Conservation (phyloP, 2,329 filamentous ascomycete genomes). For the Penicillium sp. region DNA sequence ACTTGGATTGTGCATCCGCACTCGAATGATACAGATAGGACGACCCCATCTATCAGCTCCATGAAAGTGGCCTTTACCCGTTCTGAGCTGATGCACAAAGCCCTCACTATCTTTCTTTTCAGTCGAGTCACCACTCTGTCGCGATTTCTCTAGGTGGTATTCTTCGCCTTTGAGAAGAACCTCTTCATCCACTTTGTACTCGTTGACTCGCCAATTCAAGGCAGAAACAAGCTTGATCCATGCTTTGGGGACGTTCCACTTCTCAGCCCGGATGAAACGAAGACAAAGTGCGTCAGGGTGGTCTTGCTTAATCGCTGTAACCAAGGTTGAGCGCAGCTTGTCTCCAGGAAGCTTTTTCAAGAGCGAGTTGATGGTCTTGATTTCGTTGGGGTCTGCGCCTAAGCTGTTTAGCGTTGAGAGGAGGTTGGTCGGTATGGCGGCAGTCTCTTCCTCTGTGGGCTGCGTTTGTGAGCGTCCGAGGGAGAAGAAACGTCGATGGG, state of each 20-base stretch:
- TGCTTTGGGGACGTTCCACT: conserved; percentile 41
- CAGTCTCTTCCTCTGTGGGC: conserved; percentile 10
- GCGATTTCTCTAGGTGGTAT: conserved; percentile 23
- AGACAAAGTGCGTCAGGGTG: conserved; percentile 40
- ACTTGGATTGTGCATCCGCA: conserved; percentile 31
- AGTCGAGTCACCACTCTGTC: conserved; percentile 20
- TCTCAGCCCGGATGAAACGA: conserved; percentile 41
- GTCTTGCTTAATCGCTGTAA: conserved; percentile 28
- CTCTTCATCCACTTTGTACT: conserved; percentile 30
- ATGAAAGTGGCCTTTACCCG: conserved; percentile 40
- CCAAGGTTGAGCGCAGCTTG: conserved; percentile 15
- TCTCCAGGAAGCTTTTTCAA: conserved; percentile 23
- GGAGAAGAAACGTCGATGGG: conserved; percentile 15
- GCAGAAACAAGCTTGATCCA: conserved; percentile 40
- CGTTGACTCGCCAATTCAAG: conserved; percentile 38
- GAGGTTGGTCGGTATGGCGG: conserved; percentile 13
- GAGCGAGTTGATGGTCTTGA: conserved; percentile 20
- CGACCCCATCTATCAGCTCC: conserved; percentile 36
- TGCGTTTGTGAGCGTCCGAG: conserved; percentile 8
- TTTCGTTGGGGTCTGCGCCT: conserved; percentile 8
- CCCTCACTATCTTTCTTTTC: conserved; percentile 22
- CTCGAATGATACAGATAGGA: conserved; percentile 39
- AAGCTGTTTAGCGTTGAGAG: conserved; percentile 10
- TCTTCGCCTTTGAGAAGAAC: conserved; percentile 36
- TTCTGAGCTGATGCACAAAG: conserved; percentile 38